Evolutionary conservation across 208 protist species (phyloP).

Genomic region (Trypanosoma rangeli): DNA sequence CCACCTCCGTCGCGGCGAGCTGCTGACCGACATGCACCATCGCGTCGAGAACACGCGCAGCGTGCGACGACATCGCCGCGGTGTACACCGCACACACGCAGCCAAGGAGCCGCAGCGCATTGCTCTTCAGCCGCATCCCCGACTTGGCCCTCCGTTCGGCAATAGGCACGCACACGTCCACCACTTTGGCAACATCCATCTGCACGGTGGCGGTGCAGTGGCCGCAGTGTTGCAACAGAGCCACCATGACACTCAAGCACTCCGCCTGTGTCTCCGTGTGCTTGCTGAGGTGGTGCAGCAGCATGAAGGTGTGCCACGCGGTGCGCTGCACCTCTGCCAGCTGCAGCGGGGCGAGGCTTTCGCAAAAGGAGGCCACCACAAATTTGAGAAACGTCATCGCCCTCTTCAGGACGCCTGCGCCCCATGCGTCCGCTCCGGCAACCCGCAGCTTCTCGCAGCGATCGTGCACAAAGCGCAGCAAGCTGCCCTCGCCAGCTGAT

Average conservation of each 20-base stretch:
- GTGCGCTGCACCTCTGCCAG: conserved; percentile 5
- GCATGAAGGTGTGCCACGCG: conserved; percentile 22
- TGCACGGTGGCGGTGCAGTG: conserved; percentile 16
- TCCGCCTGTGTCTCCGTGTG: conserved; percentile 35
- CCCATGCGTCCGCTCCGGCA: conserved; percentile 1
- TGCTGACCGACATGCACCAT: background rate
- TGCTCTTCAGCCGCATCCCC: conserved; percentile 16
- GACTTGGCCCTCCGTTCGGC: conserved; percentile 1
- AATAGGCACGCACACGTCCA: conserved; percentile 28
- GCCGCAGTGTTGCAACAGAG: conserved; percentile 12
- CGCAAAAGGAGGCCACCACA: conserved; percentile 17
- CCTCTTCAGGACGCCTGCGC: background rate
- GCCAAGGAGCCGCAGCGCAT: background rate
- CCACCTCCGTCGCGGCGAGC: background rate
- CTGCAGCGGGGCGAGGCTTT: conserved; percentile 9
- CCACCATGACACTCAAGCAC: conserved; percentile 32
- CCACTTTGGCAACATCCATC: conserved; percentile 17
- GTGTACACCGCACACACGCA: background rate
- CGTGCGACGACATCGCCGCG: background rate
- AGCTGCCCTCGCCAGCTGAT: background rate
- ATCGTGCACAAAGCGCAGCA: background rate
- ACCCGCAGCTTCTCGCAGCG: background rate
- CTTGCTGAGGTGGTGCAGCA: conserved; percentile 25
- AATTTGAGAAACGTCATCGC: conserved; percentile 4
- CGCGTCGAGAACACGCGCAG: background rate